A percentile compares a stretch with the other conserved stretches of the same genome.
Evolutionary conservation across 176 grass and related monocot genomes (phyloP).

Genomic region (Carex cristatella): DNA sequence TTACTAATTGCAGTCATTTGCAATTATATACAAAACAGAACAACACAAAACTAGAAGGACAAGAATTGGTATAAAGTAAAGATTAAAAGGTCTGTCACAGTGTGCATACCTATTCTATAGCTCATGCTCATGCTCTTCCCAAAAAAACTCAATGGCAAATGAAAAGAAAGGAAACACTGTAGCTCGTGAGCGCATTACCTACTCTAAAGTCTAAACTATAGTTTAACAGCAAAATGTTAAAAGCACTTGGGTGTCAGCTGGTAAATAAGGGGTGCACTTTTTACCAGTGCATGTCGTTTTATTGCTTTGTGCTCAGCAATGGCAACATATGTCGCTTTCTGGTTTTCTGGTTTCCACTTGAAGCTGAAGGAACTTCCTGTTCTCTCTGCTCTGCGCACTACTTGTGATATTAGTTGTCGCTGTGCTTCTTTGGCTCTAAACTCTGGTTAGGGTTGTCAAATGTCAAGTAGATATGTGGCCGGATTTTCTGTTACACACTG

Average conservation of each 20-base stretch:
- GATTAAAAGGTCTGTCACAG: neutral
- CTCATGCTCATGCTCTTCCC: neutral
- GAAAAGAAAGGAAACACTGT: neutral
- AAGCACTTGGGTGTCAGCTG: neutral
- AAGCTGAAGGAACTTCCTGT: neutral
- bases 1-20: neutral
- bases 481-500: neutral
- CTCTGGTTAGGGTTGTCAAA: neutral
- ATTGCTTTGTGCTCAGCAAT: neutral
- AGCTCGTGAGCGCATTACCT: constrained; percentile 5
- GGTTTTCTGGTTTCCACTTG: neutral
- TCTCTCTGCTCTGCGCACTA: neutral
- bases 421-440: neutral
- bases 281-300: constrained; percentile 4
- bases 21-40: neutral
- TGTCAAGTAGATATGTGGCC: neutral
- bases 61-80: neutral
- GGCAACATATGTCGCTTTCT: constrained; percentile 9
- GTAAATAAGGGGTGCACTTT: neutral
- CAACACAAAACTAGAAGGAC: neutral
- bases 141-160: neutral
- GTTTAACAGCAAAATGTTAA: neutral
- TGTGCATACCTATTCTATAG: neutral
- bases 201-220: neutral
- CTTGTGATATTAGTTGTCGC: neutral